These are phyloP conservation scores for Blastobotrys robertii DNA, from an alignment of 805 yeast species.

Conservation along the genomic window DNA sequence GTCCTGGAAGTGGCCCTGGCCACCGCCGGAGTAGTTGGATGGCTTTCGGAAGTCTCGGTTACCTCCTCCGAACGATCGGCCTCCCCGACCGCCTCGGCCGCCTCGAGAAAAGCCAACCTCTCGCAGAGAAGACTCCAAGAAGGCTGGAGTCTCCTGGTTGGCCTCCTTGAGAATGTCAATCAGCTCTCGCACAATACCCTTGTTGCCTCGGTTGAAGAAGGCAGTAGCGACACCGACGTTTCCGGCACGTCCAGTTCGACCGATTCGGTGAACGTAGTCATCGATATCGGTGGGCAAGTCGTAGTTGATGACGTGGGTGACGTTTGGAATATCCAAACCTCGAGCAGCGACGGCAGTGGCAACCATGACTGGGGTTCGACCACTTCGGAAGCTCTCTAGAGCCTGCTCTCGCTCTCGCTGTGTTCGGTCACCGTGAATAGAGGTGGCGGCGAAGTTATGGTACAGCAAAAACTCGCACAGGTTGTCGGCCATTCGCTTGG, in stretches of 20 bases:
- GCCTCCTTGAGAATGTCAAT: conserved; percentile 86
- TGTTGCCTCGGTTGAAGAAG: conserved; percentile 93
- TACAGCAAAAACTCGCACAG: conserved; percentile 83
- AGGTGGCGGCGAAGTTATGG: conserved; percentile 92
- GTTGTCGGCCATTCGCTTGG: conserved; percentile 97
- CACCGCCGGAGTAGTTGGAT: conserved; percentile 29
- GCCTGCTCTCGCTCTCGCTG: conserved; percentile 98
- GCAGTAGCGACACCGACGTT: conserved; percentile 98
- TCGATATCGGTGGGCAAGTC: conserved; percentile 96
- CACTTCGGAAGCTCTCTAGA: conserved; percentile 83
- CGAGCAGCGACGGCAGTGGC: conserved; percentile 99
- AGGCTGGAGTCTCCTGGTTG: conserved; percentile 93
- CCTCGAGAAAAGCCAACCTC: conserved; percentile 54
- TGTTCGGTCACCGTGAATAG: conserved; percentile 98
- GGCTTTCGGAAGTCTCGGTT: conserved; percentile 46
- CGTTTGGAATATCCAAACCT: conserved; percentile 99
- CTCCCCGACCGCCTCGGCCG: conserved; percentile 37
- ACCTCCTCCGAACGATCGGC: conserved; percentile 31
- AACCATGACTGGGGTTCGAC: conserved; percentile 86
- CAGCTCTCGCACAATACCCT: conserved; percentile 78
- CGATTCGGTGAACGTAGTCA: conserved; percentile 98
- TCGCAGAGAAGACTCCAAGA: conserved; percentile 70
- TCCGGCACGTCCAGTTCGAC: conserved; percentile 99
- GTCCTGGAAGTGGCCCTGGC: conserved; percentile 23
- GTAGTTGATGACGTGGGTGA: conserved; percentile 93